phyloP scores from a whole-genome alignment of 2,329 filamentous ascomycete species.

The Phialophora expanda region DNA sequence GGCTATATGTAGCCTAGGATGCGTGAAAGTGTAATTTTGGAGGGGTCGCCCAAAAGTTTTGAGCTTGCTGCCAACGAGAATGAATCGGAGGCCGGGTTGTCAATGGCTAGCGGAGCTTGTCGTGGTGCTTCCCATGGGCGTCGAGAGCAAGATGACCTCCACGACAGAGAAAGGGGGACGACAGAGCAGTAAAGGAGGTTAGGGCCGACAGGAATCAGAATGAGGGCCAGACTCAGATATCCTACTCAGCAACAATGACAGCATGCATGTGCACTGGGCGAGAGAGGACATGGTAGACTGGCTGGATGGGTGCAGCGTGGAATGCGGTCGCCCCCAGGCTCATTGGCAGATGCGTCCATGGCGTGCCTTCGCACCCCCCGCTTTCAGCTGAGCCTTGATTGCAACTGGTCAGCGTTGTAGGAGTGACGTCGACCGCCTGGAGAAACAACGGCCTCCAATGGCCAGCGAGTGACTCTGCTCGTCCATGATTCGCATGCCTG shows the following conservation, averaged over 20 bases:
- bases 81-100: constrained; percentile 17
- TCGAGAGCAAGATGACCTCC: neutral
- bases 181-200: neutral
- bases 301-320: constrained; percentile 1
- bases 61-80: constrained; percentile 26
- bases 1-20: constrained; percentile 6
- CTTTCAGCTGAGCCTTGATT: neutral
- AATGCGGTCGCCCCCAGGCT: constrained; percentile 3
- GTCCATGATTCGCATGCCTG: neutral
- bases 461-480: neutral
- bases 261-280: constrained; percentile 25
- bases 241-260: constrained; percentile 14
- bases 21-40: constrained; percentile 1
- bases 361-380: neutral
- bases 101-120: neutral
- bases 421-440: neutral
- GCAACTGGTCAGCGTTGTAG: neutral
- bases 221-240: neutral
- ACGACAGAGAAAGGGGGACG: constrained; percentile 10
- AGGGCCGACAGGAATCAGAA: neutral
- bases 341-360: constrained; percentile 1
- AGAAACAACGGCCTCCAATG: neutral
- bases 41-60: constrained; percentile 17
- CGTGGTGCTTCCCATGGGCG: neutral
- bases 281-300: neutral